Percentiles rank a stretch among this genome's conserved stretches.
Evolutionary conservation across 257 asterid genomes (phyloP).

Genomic region (Euphrasia confusa): DNA sequence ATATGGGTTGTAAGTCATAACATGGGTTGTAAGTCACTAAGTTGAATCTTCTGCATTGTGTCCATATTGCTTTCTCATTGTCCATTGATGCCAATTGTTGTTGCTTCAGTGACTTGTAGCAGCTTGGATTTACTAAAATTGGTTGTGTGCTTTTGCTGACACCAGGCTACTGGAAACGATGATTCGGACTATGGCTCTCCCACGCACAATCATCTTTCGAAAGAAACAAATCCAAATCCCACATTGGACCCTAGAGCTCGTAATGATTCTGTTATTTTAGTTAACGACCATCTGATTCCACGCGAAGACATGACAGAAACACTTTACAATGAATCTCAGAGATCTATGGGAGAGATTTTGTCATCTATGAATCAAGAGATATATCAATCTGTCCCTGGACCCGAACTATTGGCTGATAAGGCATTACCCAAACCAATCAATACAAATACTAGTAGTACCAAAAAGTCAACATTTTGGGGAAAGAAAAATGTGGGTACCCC

Average conservation of each 20-base stretch:
- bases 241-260: constrained; percentile 33
- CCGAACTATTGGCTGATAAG: constrained; percentile 56
- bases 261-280: constrained; percentile 42
- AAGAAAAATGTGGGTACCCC: constrained; percentile 60
- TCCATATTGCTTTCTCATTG: no score
- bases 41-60: no score
- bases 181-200: constrained; percentile 66
- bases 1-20: no score
- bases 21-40: no score
- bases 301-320: constrained; percentile 39
- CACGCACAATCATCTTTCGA: constrained; percentile 27
- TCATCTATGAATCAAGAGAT: constrained; percentile 73
- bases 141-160: constrained; percentile 19
- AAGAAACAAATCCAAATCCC: constrained; percentile 31
- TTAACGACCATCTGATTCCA: constrained; percentile 44
- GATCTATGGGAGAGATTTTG: constrained; percentile 73
- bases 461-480: constrained; percentile 80
- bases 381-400: constrained; percentile 48
- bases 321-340: constrained; percentile 61
- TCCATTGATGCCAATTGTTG: no score
- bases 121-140: background rate
- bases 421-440: constrained; percentile 37
- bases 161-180: constrained; percentile 69
- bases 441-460: constrained; percentile 43
- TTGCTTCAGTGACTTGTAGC: background rate